Percentiles rank a stretch among this genome's conserved stretches.
These are phyloP conservation scores for Acanthamoeba polyphaga DNA, from an alignment of 208 protist genomes.

Conservation along the genomic window DNA sequence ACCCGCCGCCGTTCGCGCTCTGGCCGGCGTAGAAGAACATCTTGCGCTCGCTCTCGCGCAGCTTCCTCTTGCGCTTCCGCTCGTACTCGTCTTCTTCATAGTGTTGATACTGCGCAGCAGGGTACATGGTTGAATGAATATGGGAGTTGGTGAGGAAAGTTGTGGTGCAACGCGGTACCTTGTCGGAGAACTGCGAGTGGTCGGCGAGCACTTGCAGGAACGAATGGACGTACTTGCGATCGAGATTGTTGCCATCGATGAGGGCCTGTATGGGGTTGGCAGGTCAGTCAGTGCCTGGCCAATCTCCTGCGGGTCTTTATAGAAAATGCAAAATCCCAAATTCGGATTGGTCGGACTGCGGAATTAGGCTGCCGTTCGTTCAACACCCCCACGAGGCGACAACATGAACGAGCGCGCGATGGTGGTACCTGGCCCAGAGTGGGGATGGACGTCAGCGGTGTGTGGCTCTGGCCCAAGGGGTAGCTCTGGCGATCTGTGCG, in stretches of 20 bases:
- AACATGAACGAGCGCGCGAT: not conserved
- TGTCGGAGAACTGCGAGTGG: conserved; percentile 44
- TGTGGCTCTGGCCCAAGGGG: conserved; percentile 62
- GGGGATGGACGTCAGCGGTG: conserved; percentile 21
- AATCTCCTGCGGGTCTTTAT: not conserved
- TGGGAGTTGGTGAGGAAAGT: not conserved
- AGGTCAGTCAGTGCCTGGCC: not conserved
- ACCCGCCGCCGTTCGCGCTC: not conserved
- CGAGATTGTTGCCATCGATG: conserved; percentile 16
- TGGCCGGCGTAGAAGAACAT: conserved; percentile 60
- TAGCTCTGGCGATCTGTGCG: conserved; percentile 9
- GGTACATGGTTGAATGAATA: not conserved
- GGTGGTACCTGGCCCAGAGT: conserved; percentile 17
- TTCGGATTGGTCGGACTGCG: not conserved
- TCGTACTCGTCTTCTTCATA: conserved; percentile 60
- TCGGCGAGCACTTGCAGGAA: conserved; percentile 65
- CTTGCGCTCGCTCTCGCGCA: conserved; percentile 45
- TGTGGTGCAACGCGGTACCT: not conserved
- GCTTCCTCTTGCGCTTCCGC: conserved; percentile 52
- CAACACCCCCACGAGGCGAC: not conserved
- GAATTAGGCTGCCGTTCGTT: not conserved
- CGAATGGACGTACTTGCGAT: conserved; percentile 66
- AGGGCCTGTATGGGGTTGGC: not conserved
- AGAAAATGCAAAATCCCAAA: not conserved
- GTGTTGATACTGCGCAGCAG: not conserved